phyloP scores from a whole-genome alignment of 2,329 filamentous ascomycete genomes.

The Penicillium sp. region DNA sequence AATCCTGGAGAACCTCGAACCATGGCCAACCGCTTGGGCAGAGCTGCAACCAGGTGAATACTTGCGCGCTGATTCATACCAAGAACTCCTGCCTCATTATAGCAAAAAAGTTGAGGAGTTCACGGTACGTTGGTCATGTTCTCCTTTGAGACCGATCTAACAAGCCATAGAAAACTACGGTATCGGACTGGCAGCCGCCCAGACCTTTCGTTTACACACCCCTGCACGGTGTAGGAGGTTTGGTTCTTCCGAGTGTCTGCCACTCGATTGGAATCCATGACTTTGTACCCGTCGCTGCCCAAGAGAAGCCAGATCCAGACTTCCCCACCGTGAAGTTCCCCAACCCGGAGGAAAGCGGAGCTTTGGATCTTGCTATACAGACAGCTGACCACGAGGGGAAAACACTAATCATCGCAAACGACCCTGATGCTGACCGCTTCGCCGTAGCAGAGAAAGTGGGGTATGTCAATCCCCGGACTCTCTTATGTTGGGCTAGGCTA shows the following conservation, averaged over 20 bases:
- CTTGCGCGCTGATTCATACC: constrained; percentile 30
- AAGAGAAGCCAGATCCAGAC: constrained; percentile 62
- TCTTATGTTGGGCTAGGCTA: neutral
- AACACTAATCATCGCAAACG: constrained; percentile 61
- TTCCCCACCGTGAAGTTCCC: constrained; percentile 67
- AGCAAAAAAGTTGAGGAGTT: constrained; percentile 33
- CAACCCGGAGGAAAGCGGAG: constrained; percentile 66
- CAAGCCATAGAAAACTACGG: constrained; percentile 35
- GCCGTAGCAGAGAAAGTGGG: constrained; percentile 61
- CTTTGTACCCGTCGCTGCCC: constrained; percentile 43
- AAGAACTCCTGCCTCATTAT: constrained; percentile 32
- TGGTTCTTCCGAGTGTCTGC: constrained; percentile 37
- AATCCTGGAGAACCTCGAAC: constrained; percentile 58
- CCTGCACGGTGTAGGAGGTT: constrained; percentile 43
- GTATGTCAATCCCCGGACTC: constrained; percentile 26
- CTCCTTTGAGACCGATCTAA: constrained; percentile 13
- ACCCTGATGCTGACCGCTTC: constrained; percentile 67
- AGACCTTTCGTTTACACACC: constrained; percentile 47
- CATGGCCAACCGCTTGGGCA: constrained; percentile 48
- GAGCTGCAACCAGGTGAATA: constrained; percentile 48
- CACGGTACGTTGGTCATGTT: constrained; percentile 26
- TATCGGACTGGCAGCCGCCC: constrained; percentile 27
- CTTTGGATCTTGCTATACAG: constrained; percentile 60
- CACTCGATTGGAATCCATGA: constrained; percentile 34
- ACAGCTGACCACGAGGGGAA: constrained; percentile 54